Base-by-base conservation (phyloP, 108 stramenopile genomes). In the Fistulifera pelliculosa region DNA sequence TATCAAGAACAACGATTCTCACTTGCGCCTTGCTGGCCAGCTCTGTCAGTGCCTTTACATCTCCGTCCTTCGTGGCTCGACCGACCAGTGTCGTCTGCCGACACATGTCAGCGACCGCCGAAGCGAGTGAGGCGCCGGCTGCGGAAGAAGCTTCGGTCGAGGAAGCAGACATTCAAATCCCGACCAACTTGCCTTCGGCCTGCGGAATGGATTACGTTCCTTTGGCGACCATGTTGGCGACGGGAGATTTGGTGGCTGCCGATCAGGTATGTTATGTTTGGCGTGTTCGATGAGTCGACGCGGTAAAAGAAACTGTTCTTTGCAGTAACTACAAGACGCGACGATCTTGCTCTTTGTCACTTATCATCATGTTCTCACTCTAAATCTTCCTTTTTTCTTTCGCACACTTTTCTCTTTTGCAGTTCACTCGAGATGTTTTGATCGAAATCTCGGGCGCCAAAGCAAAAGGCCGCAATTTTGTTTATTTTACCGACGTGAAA, bases 401-500 rank as follows among this genome's bases (percentile, higher is more conserved):
- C 25, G 51, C n/a, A n/a, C n/a, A n/a, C 24, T 47, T 25, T 41
- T 22, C 27, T 14, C 21, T 47, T 43, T 43, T 24, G 22, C 63
- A 92, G 80, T 92, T 96, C 62, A 96, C 95, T 27, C 82, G 96
- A 26, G 96, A 97, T 76, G 93, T 93, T 19, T 73, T 96, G 39
- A 95, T 97, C 49, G 73, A 58, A 27, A 73, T 95, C 35, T 87
- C 94, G 22, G 96, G 96, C 26, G 76, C 80, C 45, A 85, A 88
- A 47, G 90, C 62, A 13, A 79, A 77, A 55, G 90, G 90, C 28
- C 78, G 94, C n/a, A 76, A 83, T 54, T 97, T 94, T 69, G 96
- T 97, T 21, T 97, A 97, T 69, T 97, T 87, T 65, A 97, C 96
- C 11, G 94, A 97, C 70, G 96, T 96, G 7, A 92, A 67, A 64